Conservation (phyloP, 441 rosid genomes). For the Aquilaria agallochum region DNA sequence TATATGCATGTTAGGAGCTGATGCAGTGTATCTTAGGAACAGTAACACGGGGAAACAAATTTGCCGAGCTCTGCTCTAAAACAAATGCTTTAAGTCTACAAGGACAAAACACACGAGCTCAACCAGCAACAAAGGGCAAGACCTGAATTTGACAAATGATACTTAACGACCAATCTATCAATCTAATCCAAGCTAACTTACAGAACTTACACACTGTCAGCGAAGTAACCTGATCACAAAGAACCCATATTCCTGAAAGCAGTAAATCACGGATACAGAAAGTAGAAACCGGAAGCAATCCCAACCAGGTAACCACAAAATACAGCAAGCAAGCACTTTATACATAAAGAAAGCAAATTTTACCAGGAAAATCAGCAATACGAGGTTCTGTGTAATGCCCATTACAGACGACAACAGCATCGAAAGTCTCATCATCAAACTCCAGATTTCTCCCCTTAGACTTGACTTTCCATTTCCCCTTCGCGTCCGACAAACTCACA, state of each 20-base stretch:
- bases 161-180: too few relatives aligned
- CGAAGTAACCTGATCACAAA: background rate
- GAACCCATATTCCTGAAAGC: background rate
- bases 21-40: too few relatives aligned
- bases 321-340: background rate
- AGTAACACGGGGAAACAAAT: too few relatives aligned
- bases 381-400: constrained; percentile 77
- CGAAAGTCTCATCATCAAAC: constrained; percentile 50
- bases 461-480: constrained; percentile 49
- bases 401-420: constrained; percentile 80
- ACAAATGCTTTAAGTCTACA: too few relatives aligned
- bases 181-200: too few relatives aligned
- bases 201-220: background rate
- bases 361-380: constrained; percentile 60
- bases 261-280: background rate
- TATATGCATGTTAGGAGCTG: too few relatives aligned
- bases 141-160: too few relatives aligned
- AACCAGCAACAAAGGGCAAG: too few relatives aligned
- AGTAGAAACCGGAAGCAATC: too few relatives aligned
- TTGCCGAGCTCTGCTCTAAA: too few relatives aligned
- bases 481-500: constrained; percentile 30
- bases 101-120: too few relatives aligned
- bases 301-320: background rate
- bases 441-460: constrained; percentile 22
- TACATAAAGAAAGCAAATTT: background rate